phyloP scores from a whole-genome alignment of 2,329 filamentous ascomycete species.

The Diaporthe sp. region DNA sequence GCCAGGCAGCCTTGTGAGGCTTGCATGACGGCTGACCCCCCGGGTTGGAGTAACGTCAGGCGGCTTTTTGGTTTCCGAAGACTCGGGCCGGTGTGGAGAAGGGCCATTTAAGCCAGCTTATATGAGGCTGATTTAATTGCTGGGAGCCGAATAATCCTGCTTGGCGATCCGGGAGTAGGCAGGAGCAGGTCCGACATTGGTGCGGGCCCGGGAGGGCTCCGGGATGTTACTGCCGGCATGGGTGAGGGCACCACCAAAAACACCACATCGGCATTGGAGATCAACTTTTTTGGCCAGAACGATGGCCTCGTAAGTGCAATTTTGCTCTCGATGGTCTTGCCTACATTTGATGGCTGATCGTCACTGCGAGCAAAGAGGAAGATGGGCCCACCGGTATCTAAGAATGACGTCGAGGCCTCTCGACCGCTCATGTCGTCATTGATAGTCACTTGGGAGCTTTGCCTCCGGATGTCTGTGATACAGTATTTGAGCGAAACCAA shows the following conservation, averaged over 20 bases:
- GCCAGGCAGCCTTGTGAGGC: background rate
- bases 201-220: background rate
- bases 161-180: background rate
- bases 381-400: constrained; percentile 24
- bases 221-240: background rate
- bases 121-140: constrained; percentile 1
- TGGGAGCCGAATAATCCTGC: background rate
- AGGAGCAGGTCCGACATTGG: constrained; percentile 3
- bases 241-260: background rate
- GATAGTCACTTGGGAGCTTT: constrained; percentile 25
- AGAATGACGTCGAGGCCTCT: constrained; percentile 39
- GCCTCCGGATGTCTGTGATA: constrained; percentile 9
- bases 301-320: background rate
- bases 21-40: background rate
- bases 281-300: background rate
- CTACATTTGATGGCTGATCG: constrained; percentile 1
- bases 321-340: background rate
- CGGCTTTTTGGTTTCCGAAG: background rate
- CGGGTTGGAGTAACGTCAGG: background rate
- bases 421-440: constrained; percentile 39
- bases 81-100: constrained; percentile 8
- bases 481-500: background rate
- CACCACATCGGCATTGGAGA: background rate
- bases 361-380: constrained; percentile 26
- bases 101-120: background rate